Conservation (phyloP, 352 stramenopile genomes). For the Phytophthora ramorum region DNA sequence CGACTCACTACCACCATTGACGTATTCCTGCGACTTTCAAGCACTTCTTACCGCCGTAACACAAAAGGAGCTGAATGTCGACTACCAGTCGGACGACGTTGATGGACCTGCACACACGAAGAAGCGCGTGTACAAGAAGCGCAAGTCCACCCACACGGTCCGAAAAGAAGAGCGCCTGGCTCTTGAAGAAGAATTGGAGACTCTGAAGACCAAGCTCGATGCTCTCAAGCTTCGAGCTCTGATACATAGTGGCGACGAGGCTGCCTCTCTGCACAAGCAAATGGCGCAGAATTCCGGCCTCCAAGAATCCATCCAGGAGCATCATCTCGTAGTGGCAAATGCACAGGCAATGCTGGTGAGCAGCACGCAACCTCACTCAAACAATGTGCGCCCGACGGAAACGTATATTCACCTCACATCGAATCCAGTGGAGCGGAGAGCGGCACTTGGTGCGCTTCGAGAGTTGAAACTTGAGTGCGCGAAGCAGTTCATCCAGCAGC, state of each 20-base stretch:
- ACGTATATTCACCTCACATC: constrained; percentile 44
- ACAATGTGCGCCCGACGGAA: constrained; percentile 37
- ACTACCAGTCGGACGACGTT: neutral
- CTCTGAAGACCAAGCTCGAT: constrained; percentile 23
- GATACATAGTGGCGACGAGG: neutral
- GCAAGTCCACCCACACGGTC: constrained; percentile 42
- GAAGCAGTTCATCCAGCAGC: constrained; percentile 43
- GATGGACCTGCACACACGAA: constrained; percentile 14
- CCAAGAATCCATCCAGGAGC: constrained; percentile 12
- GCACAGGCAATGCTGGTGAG: constrained; percentile 13
- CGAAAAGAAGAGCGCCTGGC: constrained; percentile 40
- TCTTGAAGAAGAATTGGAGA: constrained; percentile 27
- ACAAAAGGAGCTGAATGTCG: neutral
- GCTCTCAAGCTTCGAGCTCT: constrained; percentile 27
- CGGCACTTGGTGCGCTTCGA: constrained; percentile 36
- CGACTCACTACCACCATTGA: neutral
- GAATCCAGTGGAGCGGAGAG: constrained; percentile 23
- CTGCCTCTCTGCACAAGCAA: neutral
- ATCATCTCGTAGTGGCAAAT: constrained; percentile 22
- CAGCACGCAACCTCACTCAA: constrained; percentile 7
- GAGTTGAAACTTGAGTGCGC: constrained; percentile 48
- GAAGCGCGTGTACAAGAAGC: constrained; percentile 41
- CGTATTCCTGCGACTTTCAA: neutral
- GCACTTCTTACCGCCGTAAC: constrained; percentile 2
- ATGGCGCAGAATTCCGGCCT: constrained; percentile 8